Base-by-base conservation (phyloP, 1,284 basidiomycete species). In the Sphagnurus paluster region DNA sequence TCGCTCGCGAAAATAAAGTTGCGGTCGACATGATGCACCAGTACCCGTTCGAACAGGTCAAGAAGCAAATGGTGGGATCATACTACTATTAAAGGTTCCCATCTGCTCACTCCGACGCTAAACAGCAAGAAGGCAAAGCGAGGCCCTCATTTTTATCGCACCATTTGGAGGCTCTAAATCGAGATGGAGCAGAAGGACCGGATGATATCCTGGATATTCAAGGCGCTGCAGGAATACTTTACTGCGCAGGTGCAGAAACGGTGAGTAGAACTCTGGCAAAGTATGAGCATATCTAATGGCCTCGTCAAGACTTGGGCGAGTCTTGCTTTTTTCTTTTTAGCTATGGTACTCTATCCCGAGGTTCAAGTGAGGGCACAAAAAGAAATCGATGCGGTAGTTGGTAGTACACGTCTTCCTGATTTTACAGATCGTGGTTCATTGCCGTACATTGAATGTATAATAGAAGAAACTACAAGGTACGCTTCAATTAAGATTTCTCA, bases 301-400 rank as follows among this genome's bases (percentile, higher is more conserved):
- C 11, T 30, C 11, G 14, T 7, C 25, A 29, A 51, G 52, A 46
- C 46, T 10, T 44, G 41, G n/a, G 24, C 42, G 7, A 48, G 50
- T 14, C 39, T 55, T 17, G 30, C 48, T 4, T 25, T 65, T 47
- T 69, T 69, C 54, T 49, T 69, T 20, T 57, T 65, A 29, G 70
- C 70, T 8, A 75, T 80, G 72, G 57, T 70, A 19, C 51, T 68
- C 33, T 56, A 75, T 53, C 77, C 76, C 0, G 62, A 72, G 13
- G 64, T 70, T 5, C 68, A 75, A 40, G 48, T 49, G 28, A 66
- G 62, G 37, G 77, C 72, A 0, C 76, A 76, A 55, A 23, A 62
- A 6, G 77, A 79, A 49, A 54, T 80, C 4, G 75, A 78, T 49
- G 19, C 52, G 2, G 68, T 75, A 30, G 52, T 76, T 33, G 72